phyloP scores from a whole-genome alignment of 805 yeast genomes.

The Lachancea fermentati region DNA sequence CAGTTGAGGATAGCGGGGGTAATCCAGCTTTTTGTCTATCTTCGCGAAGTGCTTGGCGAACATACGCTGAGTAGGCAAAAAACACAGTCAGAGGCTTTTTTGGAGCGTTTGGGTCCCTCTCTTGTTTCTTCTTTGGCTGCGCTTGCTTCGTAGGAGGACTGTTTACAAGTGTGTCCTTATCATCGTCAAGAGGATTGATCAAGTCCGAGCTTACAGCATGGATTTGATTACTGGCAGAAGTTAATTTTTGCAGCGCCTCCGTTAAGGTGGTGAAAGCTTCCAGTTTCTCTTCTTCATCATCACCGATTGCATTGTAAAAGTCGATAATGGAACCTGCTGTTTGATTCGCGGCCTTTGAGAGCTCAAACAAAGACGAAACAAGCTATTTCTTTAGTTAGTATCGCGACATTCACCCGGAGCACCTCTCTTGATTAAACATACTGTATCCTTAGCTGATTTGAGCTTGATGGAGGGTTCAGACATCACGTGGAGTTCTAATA shows the following conservation, averaged over 20 bases:
- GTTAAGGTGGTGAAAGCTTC: constrained; percentile 42
- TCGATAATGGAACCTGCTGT: constrained; percentile 77
- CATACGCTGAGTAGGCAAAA: constrained; percentile 69
- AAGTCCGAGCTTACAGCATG: constrained; percentile 26
- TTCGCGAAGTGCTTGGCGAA: constrained; percentile 63
- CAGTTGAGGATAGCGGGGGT: constrained; percentile 65
- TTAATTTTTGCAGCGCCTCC: constrained; percentile 36
- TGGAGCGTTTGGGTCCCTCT: constrained; percentile 90
- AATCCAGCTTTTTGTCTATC: constrained; percentile 57
- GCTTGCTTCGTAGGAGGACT: constrained; percentile 19
- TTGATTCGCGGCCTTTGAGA: constrained; percentile 81
- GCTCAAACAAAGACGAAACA: constrained; percentile 73
- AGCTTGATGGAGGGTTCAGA: constrained; percentile 32
- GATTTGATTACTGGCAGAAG: constrained; percentile 34
- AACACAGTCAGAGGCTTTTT: constrained; percentile 88
- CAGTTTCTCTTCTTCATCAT: constrained; percentile 40
- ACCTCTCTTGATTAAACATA: constrained; percentile 20
- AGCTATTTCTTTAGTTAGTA: constrained; percentile 37
- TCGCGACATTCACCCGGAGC: not conserved
- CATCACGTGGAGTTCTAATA: constrained; percentile 7
- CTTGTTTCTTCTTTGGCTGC: constrained; percentile 40
- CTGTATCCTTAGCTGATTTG: constrained; percentile 35
- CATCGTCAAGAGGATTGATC: constrained; percentile 32
- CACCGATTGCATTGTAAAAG: constrained; percentile 57
- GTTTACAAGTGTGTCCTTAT: constrained; percentile 23